Conservation (phyloP, 768 basidiomycete genomes). For the Kwoniella sp. region DNA sequence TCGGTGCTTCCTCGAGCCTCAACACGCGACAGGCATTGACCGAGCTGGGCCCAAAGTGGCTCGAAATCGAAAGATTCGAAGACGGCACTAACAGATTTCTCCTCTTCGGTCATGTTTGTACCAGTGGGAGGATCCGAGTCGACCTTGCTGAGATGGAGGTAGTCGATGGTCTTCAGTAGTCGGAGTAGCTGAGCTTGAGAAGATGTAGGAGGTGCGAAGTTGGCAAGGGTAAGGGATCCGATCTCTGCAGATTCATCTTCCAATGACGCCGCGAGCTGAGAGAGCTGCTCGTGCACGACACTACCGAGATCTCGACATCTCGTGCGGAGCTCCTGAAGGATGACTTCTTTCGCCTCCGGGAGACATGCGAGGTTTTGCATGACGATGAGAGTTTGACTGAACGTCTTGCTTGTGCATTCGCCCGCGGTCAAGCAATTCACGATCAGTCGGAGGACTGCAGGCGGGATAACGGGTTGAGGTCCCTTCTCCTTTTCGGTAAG, state of each 20-base stretch:
- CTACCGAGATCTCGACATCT: slow-evolving; percentile 89
- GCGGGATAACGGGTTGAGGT: slow-evolving; percentile 77
- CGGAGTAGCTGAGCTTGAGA: slow-evolving; percentile 94
- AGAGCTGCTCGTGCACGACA: slow-evolving; percentile 72
- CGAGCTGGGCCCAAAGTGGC: slow-evolving; percentile 81
- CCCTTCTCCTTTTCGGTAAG: slow-evolving; percentile 54
- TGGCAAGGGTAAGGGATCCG: slow-evolving; percentile 67
- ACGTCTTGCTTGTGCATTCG: slow-evolving; percentile 94
- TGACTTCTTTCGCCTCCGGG: slow-evolving; percentile 81
- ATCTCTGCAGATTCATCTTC: slow-evolving; percentile 64
- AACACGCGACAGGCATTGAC: slow-evolving; percentile 83
- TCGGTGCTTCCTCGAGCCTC: slow-evolving; percentile 78
- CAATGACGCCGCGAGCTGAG: slow-evolving; percentile 70
- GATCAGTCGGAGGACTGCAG: slow-evolving; percentile 80
- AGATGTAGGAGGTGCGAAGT: slow-evolving; percentile 91
- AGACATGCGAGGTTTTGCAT: slow-evolving; percentile 91
- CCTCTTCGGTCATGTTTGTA: slow-evolving; percentile 40
- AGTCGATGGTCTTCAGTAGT: slow-evolving; percentile 95
- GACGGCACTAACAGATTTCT: slow-evolving; percentile 76
- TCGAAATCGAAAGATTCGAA: slow-evolving; percentile 91
- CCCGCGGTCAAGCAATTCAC: slow-evolving; percentile 97
- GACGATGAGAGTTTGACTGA: slow-evolving; percentile 85
- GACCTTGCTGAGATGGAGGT: slow-evolving; percentile 65
- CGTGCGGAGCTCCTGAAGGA: slow-evolving; percentile 80
- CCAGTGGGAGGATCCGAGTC: slow-evolving; percentile 33